These are phyloP conservation scores for Sphaerulina vaccinii DNA, from an alignment of 2,329 filamentous ascomycete species.

Conservation along the genomic window DNA sequence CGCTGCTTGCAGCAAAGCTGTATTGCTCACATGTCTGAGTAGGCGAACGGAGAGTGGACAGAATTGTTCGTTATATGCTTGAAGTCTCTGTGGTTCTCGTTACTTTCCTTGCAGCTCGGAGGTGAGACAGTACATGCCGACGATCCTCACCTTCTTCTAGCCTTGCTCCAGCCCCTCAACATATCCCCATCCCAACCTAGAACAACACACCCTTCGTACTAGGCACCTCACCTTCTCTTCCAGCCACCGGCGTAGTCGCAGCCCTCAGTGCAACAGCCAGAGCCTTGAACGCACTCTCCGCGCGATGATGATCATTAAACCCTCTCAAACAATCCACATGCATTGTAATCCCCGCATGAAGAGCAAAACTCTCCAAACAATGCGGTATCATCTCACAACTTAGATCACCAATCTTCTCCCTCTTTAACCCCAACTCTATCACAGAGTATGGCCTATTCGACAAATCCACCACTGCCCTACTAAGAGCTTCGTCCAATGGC, in stretches of 20 bases:
- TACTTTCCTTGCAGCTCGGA: too few species aligned
- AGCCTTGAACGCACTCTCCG: slow-evolving; percentile 97
- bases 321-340: slow-evolving; percentile 92
- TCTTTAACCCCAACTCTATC: slow-evolving; percentile 76
- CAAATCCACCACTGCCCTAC: slow-evolving; percentile 88
- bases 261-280: slow-evolving; percentile 79
- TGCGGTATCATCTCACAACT: slow-evolving; percentile 97
- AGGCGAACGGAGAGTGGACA: too few species aligned
- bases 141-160: too few species aligned
- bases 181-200: slow-evolving; percentile 18
- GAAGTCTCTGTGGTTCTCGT: too few species aligned
- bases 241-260: slow-evolving; percentile 72
- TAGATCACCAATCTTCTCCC: slow-evolving; percentile 91
- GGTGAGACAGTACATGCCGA: too few species aligned
- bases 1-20: too few species aligned
- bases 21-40: too few species aligned
- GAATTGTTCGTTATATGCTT: too few species aligned
- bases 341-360: slow-evolving; percentile 84
- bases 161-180: too few species aligned
- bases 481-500: slow-evolving; percentile 92
- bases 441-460: slow-evolving; percentile 88
- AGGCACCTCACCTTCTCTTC: slow-evolving; percentile 86
- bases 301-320: slow-evolving; percentile 91
- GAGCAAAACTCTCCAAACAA: slow-evolving; percentile 89
- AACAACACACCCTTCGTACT: slow-evolving; percentile 92